These are phyloP conservation scores for Collybia sordida DNA, from an alignment of 768 basidiomycete genomes.

Conservation along the genomic window DNA sequence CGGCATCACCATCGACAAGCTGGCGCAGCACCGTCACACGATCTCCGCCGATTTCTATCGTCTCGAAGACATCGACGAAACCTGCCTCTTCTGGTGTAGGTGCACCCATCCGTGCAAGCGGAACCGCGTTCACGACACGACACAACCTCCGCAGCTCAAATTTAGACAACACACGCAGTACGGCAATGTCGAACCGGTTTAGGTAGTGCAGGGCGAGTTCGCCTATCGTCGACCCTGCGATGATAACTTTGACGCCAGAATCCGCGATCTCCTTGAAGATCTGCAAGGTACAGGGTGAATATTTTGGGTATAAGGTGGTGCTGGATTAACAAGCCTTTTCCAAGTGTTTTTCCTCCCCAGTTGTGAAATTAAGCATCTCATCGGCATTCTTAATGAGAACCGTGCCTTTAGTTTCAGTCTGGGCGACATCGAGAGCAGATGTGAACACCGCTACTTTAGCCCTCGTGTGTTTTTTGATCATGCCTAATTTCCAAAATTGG, in stretches of 20 bases:
- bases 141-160: conserved; percentile 94
- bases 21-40: conserved; percentile 96
- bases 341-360: conserved; percentile 94
- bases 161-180: conserved; percentile 96
- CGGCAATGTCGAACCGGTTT: conserved; percentile 89
- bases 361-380: conserved; percentile 96
- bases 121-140: conserved; percentile 94
- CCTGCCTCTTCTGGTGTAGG: conserved; percentile 97
- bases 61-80: conserved; percentile 91
- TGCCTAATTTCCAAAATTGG: conserved; percentile 41
- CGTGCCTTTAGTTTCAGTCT: conserved; percentile 99
- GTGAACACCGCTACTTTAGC: conserved; percentile 98
- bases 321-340: conserved; percentile 60
- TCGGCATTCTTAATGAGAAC: conserved; percentile 94
- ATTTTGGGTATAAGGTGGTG: conserved; percentile 2
- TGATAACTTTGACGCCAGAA: conserved; percentile 89
- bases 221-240: conserved; percentile 90
- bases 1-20: conserved; percentile 62
- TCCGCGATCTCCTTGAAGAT: conserved; percentile 97
- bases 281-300: conserved; percentile 37
- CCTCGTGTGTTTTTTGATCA: conserved; percentile 76
- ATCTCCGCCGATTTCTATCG: conserved; percentile 95
- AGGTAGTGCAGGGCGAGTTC: conserved; percentile 98
- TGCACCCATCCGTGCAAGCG: conserved; percentile 92
- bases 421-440: conserved; percentile 86